Conservation (phyloP, 805 yeast species). For the Wickerhamiella allomyrinae region DNA sequence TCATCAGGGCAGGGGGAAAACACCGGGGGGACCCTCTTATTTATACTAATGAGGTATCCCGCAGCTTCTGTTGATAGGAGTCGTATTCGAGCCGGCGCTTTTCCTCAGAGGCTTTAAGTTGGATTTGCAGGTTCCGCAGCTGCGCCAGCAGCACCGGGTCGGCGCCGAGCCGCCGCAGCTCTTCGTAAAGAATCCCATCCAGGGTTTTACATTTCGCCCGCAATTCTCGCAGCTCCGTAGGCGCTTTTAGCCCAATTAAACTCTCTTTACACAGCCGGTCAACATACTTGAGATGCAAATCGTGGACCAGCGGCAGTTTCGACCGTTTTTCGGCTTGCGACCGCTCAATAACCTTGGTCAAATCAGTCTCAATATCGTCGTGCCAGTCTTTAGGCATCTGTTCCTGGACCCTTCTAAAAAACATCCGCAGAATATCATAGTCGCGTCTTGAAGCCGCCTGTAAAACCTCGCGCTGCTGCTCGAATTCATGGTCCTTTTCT, state of each 20-base stretch:
- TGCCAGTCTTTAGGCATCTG: slow-evolving; percentile 15
- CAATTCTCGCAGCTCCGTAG: slow-evolving; percentile 5
- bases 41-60: too few relatives aligned
- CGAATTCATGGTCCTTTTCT: background rate
- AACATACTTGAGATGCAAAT: slow-evolving; percentile 11
- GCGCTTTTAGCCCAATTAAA: background rate
- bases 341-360: slow-evolving; percentile 11
- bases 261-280: slow-evolving; percentile 6
- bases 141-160: slow-evolving; percentile 9
- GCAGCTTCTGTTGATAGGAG: slow-evolving; percentile 7
- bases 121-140: slow-evolving; percentile 4
- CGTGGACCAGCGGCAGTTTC: slow-evolving; percentile 16
- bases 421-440: slow-evolving; percentile 11
- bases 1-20: too few relatives aligned
- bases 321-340: slow-evolving; percentile 6
- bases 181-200: slow-evolving; percentile 9
- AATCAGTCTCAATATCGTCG: slow-evolving; percentile 9
- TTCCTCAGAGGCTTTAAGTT: slow-evolving; percentile 7
- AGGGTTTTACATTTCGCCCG: slow-evolving; percentile 5
- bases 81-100: slow-evolving; percentile 9
- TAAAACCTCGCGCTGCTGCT: background rate
- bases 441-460: slow-evolving; percentile 2
- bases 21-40: too few relatives aligned
- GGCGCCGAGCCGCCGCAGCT: slow-evolving; percentile 8
- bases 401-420: slow-evolving; percentile 13